Percentiles rank a stretch among this genome's conserved stretches.
phyloP scores from a whole-genome alignment of 1,139 yeast species.

The Wickerhamiella infanticola region DNA sequence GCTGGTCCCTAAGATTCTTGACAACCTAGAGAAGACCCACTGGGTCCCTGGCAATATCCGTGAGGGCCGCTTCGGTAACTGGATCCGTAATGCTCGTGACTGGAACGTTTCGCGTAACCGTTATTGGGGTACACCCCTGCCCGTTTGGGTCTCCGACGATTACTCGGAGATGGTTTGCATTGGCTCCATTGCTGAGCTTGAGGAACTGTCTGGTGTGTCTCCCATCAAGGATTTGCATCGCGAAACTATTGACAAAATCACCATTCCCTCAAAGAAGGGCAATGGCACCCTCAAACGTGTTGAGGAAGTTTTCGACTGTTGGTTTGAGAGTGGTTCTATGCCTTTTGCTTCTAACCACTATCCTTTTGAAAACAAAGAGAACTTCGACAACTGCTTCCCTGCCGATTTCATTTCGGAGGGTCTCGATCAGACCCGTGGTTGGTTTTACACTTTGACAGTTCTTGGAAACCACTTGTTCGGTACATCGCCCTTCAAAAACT shows the following conservation, averaged over 20 bases:
- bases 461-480: conserved; percentile 90
- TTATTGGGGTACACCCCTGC: conserved; percentile 99
- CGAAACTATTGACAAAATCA: conserved; percentile 76
- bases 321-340: conserved; percentile 99
- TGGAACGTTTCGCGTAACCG: conserved; percentile 98
- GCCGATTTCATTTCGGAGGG: conserved; percentile 98
- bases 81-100: conserved; percentile 98
- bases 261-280: conserved; percentile 87
- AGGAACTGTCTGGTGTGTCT: conserved; percentile 62
- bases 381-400: conserved; percentile 64
- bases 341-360: conserved; percentile 95
- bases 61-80: conserved; percentile 89
- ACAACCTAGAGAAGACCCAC: conserved; percentile 67
- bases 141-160: conserved; percentile 94
- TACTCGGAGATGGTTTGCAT: conserved; percentile 83
- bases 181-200: conserved; percentile 78
- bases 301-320: conserved; percentile 97
- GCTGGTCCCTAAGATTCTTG: conserved; percentile 76
- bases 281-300: conserved; percentile 78
- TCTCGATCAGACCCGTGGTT: conserved; percentile 98
- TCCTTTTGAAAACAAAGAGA: conserved; percentile 75
- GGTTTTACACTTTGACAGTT: conserved; percentile 96
- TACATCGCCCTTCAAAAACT: conserved; percentile 86
- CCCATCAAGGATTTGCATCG: conserved; percentile 87
- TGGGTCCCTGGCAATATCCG: conserved; percentile 91